phyloP scores from a whole-genome alignment of 331 rosid species.

The Spiraea crenata region DNA sequence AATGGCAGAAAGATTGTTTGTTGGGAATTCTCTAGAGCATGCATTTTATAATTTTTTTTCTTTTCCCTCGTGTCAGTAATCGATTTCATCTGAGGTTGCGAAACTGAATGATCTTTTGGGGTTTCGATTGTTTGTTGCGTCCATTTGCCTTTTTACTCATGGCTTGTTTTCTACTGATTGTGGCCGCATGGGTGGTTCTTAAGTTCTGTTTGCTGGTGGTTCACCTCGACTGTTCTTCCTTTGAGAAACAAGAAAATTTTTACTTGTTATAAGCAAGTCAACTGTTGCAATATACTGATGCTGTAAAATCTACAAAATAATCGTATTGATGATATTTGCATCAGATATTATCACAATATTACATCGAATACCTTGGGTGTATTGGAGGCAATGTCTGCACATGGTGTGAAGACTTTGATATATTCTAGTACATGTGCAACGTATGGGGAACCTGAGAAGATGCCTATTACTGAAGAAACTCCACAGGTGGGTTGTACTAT shows the following conservation, averaged over 20 bases:
- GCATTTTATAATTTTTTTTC: too few species aligned
- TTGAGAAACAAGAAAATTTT: not conserved
- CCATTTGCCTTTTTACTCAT: not conserved
- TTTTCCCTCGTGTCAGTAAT: not conserved
- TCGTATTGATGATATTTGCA: not conserved
- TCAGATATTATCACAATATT: constrained; percentile 96
- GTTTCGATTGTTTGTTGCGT: not conserved
- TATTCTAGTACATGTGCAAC: constrained; percentile 99
- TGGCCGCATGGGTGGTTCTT: not conserved
- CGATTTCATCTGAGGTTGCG: not conserved
- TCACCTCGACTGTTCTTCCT: not conserved
- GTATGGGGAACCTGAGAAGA: constrained; percentile 93
- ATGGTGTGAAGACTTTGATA: constrained; percentile 77
- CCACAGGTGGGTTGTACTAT: constrained; percentile 54
- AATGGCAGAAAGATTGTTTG: not conserved
- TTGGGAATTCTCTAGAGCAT: not conserved
- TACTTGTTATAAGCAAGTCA: constrained; percentile 1
- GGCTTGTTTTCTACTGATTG: not conserved
- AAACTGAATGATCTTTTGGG: not conserved
- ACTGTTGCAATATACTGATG: not conserved
- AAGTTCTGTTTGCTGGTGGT: not conserved
- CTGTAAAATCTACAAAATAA: not conserved
- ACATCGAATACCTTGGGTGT: constrained; percentile 90
- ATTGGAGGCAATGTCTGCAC: constrained; percentile 79
- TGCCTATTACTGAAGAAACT: constrained; percentile 95